Evolutionary conservation across 106 monocot genomes (phyloP).

Genomic region (Dioscorea alata): DNA sequence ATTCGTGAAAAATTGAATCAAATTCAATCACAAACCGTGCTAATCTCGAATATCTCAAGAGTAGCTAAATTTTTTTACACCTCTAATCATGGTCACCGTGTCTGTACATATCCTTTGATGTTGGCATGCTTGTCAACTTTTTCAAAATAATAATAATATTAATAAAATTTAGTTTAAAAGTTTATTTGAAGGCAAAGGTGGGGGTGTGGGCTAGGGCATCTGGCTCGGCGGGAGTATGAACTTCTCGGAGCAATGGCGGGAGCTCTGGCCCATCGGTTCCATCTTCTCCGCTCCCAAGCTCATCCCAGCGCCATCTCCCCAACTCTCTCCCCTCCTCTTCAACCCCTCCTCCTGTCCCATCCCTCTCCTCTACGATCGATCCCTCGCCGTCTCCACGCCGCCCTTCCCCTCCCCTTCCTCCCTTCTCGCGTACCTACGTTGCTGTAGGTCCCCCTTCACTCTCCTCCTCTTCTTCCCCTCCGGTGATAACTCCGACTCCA

Average conservation of each 20-base stretch:
- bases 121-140: too few species aligned
- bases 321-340: conserved; percentile 15
- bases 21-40: too few species aligned
- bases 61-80: too few species aligned
- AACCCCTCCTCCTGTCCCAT: conserved; percentile 4
- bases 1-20: too few species aligned
- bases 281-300: conserved; percentile 16
- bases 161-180: too few species aligned
- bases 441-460: conserved; percentile 18
- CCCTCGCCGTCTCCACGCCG: conserved; percentile 1
- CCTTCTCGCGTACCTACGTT: background rate
- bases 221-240: conserved; percentile 7
- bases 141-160: too few species aligned
- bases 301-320: background rate
- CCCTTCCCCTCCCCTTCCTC: conserved; percentile 6
- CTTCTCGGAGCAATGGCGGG: conserved; percentile 22
- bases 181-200: too few species aligned
- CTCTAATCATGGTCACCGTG: too few species aligned
- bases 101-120: too few species aligned
- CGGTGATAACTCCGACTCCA: conserved; percentile 44
- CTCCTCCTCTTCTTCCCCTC: conserved; percentile 61
- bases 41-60: too few species aligned
- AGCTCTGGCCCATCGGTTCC: conserved; percentile 11
- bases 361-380: conserved; percentile 6
- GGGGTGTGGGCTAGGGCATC: background rate